Conservation (phyloP, 345 rosid species). For the Dipteronia sinensis region DNA sequence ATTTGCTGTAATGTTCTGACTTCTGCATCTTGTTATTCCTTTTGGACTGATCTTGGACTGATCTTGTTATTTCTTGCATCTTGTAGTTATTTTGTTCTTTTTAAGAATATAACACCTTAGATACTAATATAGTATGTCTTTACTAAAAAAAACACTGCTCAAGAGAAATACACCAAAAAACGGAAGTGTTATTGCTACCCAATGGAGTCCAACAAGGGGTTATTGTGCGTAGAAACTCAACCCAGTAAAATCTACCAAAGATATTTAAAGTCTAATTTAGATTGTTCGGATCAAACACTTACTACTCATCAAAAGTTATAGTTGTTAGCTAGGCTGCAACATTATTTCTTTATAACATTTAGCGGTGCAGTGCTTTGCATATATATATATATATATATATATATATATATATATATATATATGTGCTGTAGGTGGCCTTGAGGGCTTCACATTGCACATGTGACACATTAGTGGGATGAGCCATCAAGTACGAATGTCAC, state of each 20-base stretch:
- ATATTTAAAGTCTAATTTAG: not conserved
- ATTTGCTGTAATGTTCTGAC: not conserved
- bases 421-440: not conserved
- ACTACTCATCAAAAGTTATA: not conserved
- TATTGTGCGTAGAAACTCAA: not conserved
- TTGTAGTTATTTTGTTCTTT: no score
- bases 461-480: not conserved
- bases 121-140: no score
- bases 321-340: not conserved
- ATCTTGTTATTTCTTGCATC: no score
- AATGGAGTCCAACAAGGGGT: not conserved
- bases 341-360: no score
- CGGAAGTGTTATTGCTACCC: no score
- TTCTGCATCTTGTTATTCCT: not conserved
- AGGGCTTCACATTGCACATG: not conserved
- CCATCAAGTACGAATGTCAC: not conserved
- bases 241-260: not conserved
- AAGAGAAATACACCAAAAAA: no score
- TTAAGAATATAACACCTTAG: no score
- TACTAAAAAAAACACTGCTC: no score
- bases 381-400: no score
- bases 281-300: not conserved
- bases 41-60: not conserved
- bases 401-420: no score
- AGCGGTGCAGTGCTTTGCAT: not conserved